Percentiles rank a stretch among this genome's conserved stretches.
Conservation (phyloP, 441 rosid species). For the Croton setiger region DNA sequence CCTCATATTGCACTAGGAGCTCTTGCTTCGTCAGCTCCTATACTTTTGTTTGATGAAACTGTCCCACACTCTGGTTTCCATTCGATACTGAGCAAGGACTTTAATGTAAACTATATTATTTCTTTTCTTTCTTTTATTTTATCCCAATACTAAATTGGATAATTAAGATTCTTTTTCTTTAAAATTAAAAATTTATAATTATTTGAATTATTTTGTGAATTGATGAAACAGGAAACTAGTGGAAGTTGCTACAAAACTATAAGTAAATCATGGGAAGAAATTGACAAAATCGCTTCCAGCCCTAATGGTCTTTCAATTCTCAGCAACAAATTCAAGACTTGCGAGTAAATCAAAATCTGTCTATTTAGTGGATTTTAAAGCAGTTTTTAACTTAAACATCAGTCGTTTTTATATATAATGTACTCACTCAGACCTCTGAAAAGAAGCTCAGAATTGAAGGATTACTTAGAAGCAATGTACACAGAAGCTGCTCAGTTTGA, state of each 20-base stretch:
- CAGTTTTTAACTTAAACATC: too few relatives aligned
- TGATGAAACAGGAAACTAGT: slow-evolving; percentile 40
- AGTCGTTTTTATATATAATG: too few relatives aligned
- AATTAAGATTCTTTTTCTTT: background rate
- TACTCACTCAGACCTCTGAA: slow-evolving; percentile 1
- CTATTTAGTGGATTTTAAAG: background rate
- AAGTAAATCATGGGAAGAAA: slow-evolving; percentile 45
- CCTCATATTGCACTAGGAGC: slow-evolving; percentile 65
- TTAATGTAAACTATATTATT: slow-evolving; percentile 26
- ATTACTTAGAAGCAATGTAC: slow-evolving; percentile 28
- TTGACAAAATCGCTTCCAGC: slow-evolving; percentile 46
- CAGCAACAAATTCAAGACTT: slow-evolving; percentile 50
- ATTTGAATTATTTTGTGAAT: background rate
- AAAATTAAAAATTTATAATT: too few relatives aligned
- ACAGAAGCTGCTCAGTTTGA: slow-evolving; percentile 57
- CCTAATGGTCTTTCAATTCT: slow-evolving; percentile 44
- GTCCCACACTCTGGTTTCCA: slow-evolving; percentile 38
- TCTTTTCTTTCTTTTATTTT: background rate
- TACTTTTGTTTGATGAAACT: slow-evolving; percentile 51
- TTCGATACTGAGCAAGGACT: slow-evolving; percentile 40
- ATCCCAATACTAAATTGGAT: too few relatives aligned
- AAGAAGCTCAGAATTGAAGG: slow-evolving; percentile 33
- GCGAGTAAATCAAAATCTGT: slow-evolving; percentile 34
- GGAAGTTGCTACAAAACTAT: slow-evolving; percentile 48
- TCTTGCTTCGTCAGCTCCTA: slow-evolving; percentile 61